Evolutionary conservation across 2,329 filamentous ascomycete species (phyloP), one percentile per base, ranked within the genome.

Genomic region (Westerdykella aurantiaca): DNA sequence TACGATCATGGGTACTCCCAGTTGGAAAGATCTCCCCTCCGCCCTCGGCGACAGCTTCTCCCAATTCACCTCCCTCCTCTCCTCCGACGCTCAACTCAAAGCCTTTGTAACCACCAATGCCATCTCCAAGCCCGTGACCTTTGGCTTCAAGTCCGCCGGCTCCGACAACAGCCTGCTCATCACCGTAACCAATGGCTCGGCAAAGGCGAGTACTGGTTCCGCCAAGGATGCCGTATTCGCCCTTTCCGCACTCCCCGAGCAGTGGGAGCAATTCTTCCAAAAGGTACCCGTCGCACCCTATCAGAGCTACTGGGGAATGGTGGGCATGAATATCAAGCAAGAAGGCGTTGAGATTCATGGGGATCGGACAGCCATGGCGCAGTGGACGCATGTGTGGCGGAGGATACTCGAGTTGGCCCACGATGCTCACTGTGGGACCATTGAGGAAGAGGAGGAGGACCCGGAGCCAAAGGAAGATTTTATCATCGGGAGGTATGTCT

Each of bases 261-360:
- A 73, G 57, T 73, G 71, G 71, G 64, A 71, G 50, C 60, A 70
- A 38, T 70, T 71, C 55, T 72, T 72, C 60, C 65, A 72, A 45
- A 58, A 63, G 29, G 66, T 70, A 1, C 70, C 70, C 4, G 65
- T 61, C 1, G 64, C 63, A 52, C 70, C 70, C 12, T 72, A 73
- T 45, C 70, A 73, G 45, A 70, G 67, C 44, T 73, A 71, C 49
- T 72, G 69, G 70, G 67, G 67, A 53, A 66, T 64, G 66, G 68
- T 69, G 40, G 69, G 69, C 18, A 72, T 74, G 73, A 75, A 72
- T 48, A 69, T 71, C 55, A 73, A 74, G 45, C 73, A 77, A 46
- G 60, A 73, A 42, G 72, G 73, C 16, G 72, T 73, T 34, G 66
- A 71, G 18, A 65, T 76, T 6, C 53, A 67, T n/a, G 74, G 74